Evolutionary conservation across 108 stramenopile genomes (phyloP).

Genomic region (Conticribra weissflogii): DNA sequence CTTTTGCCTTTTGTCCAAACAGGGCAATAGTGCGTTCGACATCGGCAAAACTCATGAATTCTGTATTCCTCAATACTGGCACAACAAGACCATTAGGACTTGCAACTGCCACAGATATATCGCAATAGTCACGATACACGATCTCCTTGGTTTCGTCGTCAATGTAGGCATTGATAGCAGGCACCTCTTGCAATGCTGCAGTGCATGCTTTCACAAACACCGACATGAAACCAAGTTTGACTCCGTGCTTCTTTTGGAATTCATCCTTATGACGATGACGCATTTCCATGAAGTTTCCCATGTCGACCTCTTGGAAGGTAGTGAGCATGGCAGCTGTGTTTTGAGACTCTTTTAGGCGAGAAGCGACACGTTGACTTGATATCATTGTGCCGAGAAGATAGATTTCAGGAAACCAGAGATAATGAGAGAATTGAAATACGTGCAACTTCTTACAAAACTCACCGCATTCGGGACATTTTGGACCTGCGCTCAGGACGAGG

Average conservation of each 20-base stretch:
- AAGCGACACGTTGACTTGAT: slow-evolving; percentile 88
- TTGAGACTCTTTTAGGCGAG: slow-evolving; percentile 98
- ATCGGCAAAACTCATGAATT: slow-evolving; percentile 96
- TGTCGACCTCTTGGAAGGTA: slow-evolving; percentile 99
- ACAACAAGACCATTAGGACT: slow-evolving; percentile 96
- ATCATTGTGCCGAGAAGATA: too few relatives aligned
- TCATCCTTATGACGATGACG: slow-evolving; percentile 95
- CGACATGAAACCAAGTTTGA: slow-evolving; percentile 99
- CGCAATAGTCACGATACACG: slow-evolving; percentile 97
- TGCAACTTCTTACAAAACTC: too few relatives aligned
- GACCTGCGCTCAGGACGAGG: slow-evolving; percentile 93
- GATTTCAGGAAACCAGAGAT: too few relatives aligned
- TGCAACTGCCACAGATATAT: slow-evolving; percentile 98
- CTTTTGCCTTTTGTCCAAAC: slow-evolving; percentile 94
- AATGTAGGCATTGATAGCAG: slow-evolving; percentile 98
- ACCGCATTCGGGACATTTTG: slow-evolving; percentile 99
- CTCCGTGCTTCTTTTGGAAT: slow-evolving; percentile 96
- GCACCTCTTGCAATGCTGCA: slow-evolving; percentile 92
- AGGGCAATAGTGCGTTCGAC: slow-evolving; percentile 96
- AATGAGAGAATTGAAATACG: too few relatives aligned
- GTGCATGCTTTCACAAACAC: slow-evolving; percentile 98
- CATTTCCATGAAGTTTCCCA: slow-evolving; percentile 97
- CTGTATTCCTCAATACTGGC: slow-evolving; percentile 97
- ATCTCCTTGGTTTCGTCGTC: slow-evolving; percentile 98
- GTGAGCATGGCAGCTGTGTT: slow-evolving; percentile 99